phyloP scores from a whole-genome alignment of 257 asterid genomes.

The Sherardia arvensis region DNA sequence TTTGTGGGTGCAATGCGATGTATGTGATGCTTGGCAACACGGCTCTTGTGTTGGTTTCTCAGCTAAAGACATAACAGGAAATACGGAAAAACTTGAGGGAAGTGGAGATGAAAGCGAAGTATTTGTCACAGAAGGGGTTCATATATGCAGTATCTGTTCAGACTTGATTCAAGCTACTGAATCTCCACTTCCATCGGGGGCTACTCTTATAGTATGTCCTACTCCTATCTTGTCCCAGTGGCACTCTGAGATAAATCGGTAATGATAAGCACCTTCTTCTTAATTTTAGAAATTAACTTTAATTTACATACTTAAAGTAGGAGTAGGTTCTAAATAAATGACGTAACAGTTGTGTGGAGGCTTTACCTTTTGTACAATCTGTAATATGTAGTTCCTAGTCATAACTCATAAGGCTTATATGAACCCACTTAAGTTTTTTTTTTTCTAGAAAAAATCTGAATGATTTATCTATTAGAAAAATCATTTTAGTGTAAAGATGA shows the following conservation, averaged over 20 bases:
- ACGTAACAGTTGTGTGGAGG: not conserved
- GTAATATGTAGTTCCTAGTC: not conserved
- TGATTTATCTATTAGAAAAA: not conserved
- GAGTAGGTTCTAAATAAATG: not conserved
- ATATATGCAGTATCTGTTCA: conserved; percentile 65
- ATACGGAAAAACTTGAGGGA: conserved; percentile 30
- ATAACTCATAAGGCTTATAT: not conserved
- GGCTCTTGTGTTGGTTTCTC: conserved; percentile 93
- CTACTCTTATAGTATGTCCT: conserved; percentile 97
- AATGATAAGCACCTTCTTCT: conserved; percentile 20
- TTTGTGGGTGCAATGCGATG: conserved; percentile 94
- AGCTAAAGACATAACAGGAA: conserved; percentile 31
- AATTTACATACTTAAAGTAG: not conserved
- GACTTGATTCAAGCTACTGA: conserved; percentile 76
- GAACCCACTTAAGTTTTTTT: not conserved
- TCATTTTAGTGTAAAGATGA: not conserved
- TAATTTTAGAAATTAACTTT: not conserved
- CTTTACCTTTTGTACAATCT: not conserved
- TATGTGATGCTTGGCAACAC: conserved; percentile 98
- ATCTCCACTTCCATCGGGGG: conserved; percentile 79
- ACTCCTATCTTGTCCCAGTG: conserved; percentile 95
- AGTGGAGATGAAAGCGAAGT: conserved; percentile 36
- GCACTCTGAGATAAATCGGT: conserved; percentile 97
- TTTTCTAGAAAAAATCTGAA: not conserved
- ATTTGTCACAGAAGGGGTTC: conserved; percentile 52